Percentiles rank a stretch among this genome's conserved stretches.
These are phyloP conservation scores for Keithomyces neogunnii DNA, from an alignment of 2,329 filamentous ascomycete species.

Conservation along the genomic window DNA sequence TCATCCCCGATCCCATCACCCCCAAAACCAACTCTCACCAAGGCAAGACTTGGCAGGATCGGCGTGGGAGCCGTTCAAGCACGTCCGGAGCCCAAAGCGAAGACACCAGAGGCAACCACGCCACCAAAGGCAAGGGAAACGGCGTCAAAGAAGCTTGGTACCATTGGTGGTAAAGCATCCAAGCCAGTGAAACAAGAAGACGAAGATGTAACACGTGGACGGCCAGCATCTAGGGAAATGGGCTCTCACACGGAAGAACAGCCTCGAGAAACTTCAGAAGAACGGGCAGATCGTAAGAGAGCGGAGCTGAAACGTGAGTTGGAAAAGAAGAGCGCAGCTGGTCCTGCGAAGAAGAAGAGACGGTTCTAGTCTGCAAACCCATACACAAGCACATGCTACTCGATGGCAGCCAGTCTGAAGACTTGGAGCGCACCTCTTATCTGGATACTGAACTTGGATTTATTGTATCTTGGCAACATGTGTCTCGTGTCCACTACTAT, in stretches of 20 bases:
- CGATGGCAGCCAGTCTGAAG: too few relatives aligned
- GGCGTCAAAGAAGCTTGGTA: slow-evolving; percentile 20
- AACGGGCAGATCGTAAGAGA: slow-evolving; percentile 40
- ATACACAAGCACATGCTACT: too few relatives aligned
- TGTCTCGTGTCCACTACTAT: too few relatives aligned
- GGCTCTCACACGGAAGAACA: slow-evolving; percentile 19
- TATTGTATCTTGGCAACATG: too few relatives aligned
- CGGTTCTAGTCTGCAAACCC: slow-evolving; percentile 26
- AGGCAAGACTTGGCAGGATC: slow-evolving; percentile 31
- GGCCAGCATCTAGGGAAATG: slow-evolving; percentile 11
- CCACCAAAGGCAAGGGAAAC: neutral
- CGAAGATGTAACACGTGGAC: slow-evolving; percentile 11
- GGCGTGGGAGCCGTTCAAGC: slow-evolving; percentile 22
- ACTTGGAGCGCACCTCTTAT: too few relatives aligned
- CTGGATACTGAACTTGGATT: too few relatives aligned
- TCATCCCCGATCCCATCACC: slow-evolving; percentile 15
- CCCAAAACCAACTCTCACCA: slow-evolving; percentile 15
- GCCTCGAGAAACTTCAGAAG: slow-evolving; percentile 33
- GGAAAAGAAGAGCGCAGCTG: slow-evolving; percentile 38
- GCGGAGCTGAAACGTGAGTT: slow-evolving; percentile 43
- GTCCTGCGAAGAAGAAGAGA: slow-evolving; percentile 47
- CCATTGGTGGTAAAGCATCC: slow-evolving; percentile 20
- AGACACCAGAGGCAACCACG: neutral
- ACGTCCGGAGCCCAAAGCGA: slow-evolving; percentile 5
- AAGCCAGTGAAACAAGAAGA: slow-evolving; percentile 10